phyloP scores from a whole-genome alignment of 176 grass and related monocot genomes.

The Rhipidocladum racemiflorum region DNA sequence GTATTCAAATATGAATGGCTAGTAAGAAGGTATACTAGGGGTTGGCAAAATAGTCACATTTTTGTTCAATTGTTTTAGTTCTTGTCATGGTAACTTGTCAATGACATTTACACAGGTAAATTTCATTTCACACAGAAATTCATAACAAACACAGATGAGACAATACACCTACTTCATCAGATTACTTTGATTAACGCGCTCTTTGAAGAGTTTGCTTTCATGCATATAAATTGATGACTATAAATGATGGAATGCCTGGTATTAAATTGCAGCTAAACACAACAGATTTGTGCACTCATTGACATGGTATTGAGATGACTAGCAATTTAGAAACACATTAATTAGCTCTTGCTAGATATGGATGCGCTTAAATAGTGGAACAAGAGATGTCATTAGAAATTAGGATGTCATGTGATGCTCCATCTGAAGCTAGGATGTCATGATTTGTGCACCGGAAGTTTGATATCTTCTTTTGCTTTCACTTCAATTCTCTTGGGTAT shows the following conservation, averaged over 20 bases:
- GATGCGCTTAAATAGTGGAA: neutral
- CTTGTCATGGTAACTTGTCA: slow-evolving; percentile 8
- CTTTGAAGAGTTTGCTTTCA: neutral
- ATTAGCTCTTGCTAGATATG: neutral
- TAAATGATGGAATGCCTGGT: neutral
- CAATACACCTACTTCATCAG: neutral
- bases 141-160: no score
- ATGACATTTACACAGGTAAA: neutral
- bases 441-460: no score
- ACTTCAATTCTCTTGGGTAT: no score
- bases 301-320: neutral
- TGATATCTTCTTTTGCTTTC: no score
- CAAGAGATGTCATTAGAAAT: neutral
- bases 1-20: neutral
- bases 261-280: neutral
- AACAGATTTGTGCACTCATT: neutral
- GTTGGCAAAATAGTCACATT: no score
- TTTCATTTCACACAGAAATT: neutral
- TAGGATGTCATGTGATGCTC: no score
- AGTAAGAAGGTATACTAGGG: slow-evolving; percentile 6
- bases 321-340: neutral
- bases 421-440: no score
- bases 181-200: neutral
- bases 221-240: neutral
- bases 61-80: slow-evolving; percentile 30